Evolutionary conservation across 805 yeast species (phyloP).

Genomic region (Candida odintsovae): DNA sequence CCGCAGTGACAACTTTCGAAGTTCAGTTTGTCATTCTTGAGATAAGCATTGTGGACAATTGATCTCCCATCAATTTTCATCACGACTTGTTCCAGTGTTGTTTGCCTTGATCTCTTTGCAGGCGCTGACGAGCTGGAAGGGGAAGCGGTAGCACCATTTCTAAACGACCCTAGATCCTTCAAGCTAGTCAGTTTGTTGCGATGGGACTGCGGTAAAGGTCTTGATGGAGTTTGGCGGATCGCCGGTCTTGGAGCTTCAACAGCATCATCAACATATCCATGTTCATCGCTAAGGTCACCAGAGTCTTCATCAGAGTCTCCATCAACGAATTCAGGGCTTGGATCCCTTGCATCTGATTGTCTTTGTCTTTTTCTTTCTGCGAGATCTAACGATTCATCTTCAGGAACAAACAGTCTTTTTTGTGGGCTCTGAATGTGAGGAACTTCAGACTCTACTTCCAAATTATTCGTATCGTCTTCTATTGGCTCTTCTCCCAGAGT

Average conservation of each 20-base stretch:
- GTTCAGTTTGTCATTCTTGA: conserved; percentile 15
- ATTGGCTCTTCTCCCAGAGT: not conserved
- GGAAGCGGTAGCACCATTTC: conserved; percentile 3
- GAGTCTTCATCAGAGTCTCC: conserved; percentile 3
- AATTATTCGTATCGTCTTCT: not conserved
- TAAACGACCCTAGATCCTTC: conserved; percentile 9
- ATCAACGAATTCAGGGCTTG: not conserved
- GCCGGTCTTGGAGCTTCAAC: not conserved
- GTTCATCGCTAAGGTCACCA: not conserved
- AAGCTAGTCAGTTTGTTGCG: conserved; percentile 1
- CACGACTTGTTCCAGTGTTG: conserved; percentile 8
- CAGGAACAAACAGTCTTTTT: not conserved
- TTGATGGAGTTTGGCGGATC: not conserved
- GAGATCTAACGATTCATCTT: not conserved
- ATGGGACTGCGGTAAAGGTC: not conserved
- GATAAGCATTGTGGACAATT: conserved; percentile 15
- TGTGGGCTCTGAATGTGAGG: not conserved
- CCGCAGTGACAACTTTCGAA: conserved; percentile 12
- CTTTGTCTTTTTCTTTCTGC: not conserved
- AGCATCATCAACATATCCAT: not conserved
- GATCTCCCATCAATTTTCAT: conserved; percentile 21
- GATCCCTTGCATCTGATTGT: not conserved
- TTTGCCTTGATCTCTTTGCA: not conserved
- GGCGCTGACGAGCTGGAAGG: not conserved
- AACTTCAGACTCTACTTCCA: not conserved